Base-by-base conservation (phyloP, 2,329 filamentous ascomycete genomes). In the Pseudopyrenochaeta lycopersici region DNA sequence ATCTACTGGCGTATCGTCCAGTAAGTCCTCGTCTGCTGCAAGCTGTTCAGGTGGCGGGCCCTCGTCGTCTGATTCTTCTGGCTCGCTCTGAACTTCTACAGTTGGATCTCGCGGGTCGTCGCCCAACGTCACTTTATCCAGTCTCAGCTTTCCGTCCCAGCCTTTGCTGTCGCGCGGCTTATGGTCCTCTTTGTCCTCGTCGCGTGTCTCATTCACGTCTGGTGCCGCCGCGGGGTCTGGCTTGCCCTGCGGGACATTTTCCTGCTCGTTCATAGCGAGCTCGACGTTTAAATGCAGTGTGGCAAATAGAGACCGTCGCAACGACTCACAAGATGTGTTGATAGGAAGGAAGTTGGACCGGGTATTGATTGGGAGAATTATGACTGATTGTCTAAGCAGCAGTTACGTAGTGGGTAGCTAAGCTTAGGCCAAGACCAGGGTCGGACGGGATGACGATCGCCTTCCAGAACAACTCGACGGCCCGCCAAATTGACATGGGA, bases 111-210 rank as follows among this genome's bases (percentile, higher is more conserved):
- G 56, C 7, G 64, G 63, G 18, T 64, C 62, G 42, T 68, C 65
- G 10, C 50, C 56, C 21, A 72, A 49, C 2, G 87, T 83, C 70
- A 85, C 88, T 67, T 88, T 87, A 57, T 90, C 87, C 45, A 97
- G 78, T 33, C 91, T 84, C 54, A 94, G 82, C 78, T 94, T 94
- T 59, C 91, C 91, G 74, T 94, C 91, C 91, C 91, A 94, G 56
- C 91, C 91, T 67, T 77, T 79, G 62, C 74, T 77, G 44, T 78
- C 72, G 48, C 71, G 52, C 31, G 72, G 73, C 32, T 63, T 70
- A 54, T 71, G 60, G 42, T 68, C 67, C 21, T 70, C 64, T 12
- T 54, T 59, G 27, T 68, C 61, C n/a, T 63, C 47, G 32, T 69
- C 56, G 46, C 48, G 61, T 43, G 57, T 50, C 14, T 50, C 60